These are phyloP conservation scores for Prunus davidiana DNA, from an alignment of 306 rosid genomes.

Conservation along the genomic window DNA sequence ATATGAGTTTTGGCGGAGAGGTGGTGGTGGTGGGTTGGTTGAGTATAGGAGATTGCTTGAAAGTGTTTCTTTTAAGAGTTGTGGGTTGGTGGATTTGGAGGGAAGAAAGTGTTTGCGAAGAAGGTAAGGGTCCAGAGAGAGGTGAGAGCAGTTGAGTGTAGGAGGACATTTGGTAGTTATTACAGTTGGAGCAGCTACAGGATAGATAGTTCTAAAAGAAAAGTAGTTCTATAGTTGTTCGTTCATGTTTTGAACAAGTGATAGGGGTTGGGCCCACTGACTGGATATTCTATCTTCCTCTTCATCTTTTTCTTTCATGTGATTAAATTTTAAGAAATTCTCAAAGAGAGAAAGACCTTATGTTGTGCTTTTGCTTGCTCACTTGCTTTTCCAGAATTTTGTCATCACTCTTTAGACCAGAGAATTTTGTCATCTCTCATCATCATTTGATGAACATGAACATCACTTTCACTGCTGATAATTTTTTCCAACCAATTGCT, in stretches of 20 bases:
- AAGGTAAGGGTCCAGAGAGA: conserved; percentile 7
- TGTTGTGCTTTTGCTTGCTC: no score
- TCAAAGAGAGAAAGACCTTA: no score
- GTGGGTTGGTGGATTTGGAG: conserved; percentile 26
- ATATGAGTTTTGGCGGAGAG: conserved; percentile 1
- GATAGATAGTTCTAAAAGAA: neutral
- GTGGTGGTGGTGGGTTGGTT: neutral
- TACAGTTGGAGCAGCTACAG: neutral
- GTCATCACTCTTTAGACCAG: no score
- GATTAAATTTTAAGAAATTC: neutral
- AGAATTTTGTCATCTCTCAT: no score
- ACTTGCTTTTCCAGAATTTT: no score
- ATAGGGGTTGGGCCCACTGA: neutral
- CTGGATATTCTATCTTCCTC: neutral
- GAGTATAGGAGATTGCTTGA: conserved; percentile 19
- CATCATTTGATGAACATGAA: no score
- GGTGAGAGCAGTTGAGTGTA: conserved; percentile 15
- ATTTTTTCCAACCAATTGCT: no score
- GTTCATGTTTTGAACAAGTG: neutral
- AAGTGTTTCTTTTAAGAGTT: neutral
- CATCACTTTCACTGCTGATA: no score
- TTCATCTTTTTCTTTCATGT: neutral
- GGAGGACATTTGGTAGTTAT: conserved; percentile 16
- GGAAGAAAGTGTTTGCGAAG: conserved; percentile 25
- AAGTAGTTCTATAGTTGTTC: neutral